Base-by-base conservation (phyloP, 2,329 filamentous ascomycete genomes). In the Exophiala sp. region DNA sequence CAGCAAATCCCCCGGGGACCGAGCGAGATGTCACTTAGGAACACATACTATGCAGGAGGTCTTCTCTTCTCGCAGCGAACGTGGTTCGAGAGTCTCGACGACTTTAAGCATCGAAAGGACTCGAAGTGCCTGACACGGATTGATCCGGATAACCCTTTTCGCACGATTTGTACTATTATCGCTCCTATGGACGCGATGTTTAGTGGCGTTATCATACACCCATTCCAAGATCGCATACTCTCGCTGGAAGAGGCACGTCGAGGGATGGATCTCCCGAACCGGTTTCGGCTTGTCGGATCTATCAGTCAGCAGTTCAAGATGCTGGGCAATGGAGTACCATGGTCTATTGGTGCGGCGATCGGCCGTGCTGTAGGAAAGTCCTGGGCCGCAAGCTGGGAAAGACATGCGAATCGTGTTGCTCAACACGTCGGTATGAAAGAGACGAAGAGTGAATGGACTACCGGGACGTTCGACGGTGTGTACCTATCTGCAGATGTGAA, bases 251-350 rank as follows among this genome's bases (percentile, higher is more conserved):
- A 94, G 67, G 80, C 77, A 0, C 72, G 86, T 1, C 74, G 87
- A 1, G 85, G 84, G 0, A 89, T 94, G 66, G 86, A 87, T 0
- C 83, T 87, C 38, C 82, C 76, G 0, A 87, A 92, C 51, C 60
- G 83, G 5, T 89, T 92, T 53, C 78, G 91, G 0, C 67, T 95
- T 0, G 68, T 91, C 1, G 88, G 88, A 0, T 63, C 50, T 0
- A 67, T 77, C 0, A 9, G 35, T 0, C 72, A 83, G 1, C 85
- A 89, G 64, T 84, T 81, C 72, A 80, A 77, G 50, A 81, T 89
- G 16, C 75, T 91, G 0, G 89, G 89, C 0, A 95, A 95, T 67
- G 88, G 85, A 24, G 89, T 95, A 0, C 82, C 88, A 2, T 74
- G 88, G 7, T 79, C 82, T 20, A 80, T 89, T 1, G 81, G 87